Conservation (phyloP, 192 early-diverging fungal species). For the Rhizophagus clarus region DNA sequence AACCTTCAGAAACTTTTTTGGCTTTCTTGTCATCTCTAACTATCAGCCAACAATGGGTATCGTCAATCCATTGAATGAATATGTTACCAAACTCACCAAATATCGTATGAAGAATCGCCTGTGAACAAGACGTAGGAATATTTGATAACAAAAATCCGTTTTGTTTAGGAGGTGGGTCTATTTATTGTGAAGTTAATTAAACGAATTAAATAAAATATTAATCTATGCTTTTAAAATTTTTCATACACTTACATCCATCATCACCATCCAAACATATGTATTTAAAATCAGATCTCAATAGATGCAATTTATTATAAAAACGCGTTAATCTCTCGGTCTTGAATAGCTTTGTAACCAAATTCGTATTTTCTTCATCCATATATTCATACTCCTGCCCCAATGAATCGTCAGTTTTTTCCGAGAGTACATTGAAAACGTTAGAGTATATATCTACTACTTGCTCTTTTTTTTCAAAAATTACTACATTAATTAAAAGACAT, state of each 20-base stretch:
- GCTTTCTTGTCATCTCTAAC: slow-evolving; percentile 27
- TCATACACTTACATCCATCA: slow-evolving; percentile 35
- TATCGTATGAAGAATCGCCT: slow-evolving; percentile 5
- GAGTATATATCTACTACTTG: neutral
- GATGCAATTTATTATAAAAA: slow-evolving; percentile 62
- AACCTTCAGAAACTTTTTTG: neutral
- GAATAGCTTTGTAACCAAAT: neutral
- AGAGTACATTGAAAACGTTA: neutral
- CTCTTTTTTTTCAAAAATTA: neutral
- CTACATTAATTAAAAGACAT: neutral
- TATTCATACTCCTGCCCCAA: neutral
- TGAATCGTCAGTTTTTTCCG: slow-evolving; percentile 1
- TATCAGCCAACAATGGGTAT: slow-evolving; percentile 32
- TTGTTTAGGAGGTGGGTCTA: slow-evolving; percentile 16
- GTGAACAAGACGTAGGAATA: slow-evolving; percentile 4
- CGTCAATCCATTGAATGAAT: slow-evolving; percentile 29
- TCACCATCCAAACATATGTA: slow-evolving; percentile 59
- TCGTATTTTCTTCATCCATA: neutral
- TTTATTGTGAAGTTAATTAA: neutral
- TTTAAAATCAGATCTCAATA: slow-evolving; percentile 69
- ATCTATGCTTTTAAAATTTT: no score
- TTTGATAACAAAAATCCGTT: slow-evolving; percentile 32
- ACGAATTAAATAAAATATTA: neutral
- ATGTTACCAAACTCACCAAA: slow-evolving; percentile 26
- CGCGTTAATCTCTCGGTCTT: slow-evolving; percentile 30